Base-by-base conservation (phyloP, 2,329 filamentous ascomycete genomes). In the Aspergillus ruber region DNA sequence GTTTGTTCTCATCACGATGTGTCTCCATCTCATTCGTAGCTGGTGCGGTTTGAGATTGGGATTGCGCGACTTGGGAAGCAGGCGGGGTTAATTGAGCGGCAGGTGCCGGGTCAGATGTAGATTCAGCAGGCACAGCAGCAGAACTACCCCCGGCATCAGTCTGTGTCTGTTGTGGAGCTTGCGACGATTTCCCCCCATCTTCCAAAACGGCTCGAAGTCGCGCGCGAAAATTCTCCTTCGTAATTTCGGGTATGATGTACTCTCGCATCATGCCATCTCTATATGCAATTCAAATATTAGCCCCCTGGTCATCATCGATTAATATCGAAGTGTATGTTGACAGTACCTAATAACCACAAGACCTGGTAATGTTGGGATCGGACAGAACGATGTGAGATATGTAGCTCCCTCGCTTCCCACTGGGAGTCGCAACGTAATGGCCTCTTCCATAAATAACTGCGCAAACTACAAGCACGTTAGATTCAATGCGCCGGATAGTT, bases 301-400 rank as follows among this genome's bases (percentile, higher is more conserved):
- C 12, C 20, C 25, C 10, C 8, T 39, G 17, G 3, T 10, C 15
- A 20, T 13, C 17, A 3, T 18, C 2, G 5, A 18, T 20, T 15
- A 6, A 3, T 9, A 39, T 6, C 12, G 17, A 6, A 21, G 3
- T 21, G 36, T 18, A 20, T 15, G 33, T 35, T 35, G n/a, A 49
- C 77, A 29, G 45, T 72, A 85, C 80, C 84, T 82, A 57, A 95
- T 90, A 17, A 94, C 74, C 13, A 95, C 78, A 7, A 95, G 70
- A 1, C 86, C 86, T 0, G 91, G 90, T n/a, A 82, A 82, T 55
- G 82, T 82, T 1, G 81, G 79, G n/a, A 95, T 73, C 0, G 88
- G 87, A 59, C 88, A 94, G 59, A 95, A 87, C 41, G 88, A 87
- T 8, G 84, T 80, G 12, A 97, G 75, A 60, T 89, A 94, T 5